Conservation (phyloP, 495 filamentous ascomycete genomes). For the Talaromyces stipitatus region DNA sequence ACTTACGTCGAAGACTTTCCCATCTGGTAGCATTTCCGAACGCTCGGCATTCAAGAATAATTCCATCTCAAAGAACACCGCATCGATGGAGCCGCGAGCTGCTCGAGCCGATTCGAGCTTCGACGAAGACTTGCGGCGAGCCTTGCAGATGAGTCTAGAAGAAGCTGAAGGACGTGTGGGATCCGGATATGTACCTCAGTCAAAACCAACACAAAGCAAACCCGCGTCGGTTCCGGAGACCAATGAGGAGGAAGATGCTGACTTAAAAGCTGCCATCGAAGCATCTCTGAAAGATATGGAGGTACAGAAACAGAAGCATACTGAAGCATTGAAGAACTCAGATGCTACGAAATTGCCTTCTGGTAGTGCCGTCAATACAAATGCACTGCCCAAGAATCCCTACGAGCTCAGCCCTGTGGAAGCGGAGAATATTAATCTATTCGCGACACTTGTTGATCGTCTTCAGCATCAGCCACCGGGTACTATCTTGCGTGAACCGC, state of each 20-base stretch:
- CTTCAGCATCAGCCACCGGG: slow-evolving; percentile 92
- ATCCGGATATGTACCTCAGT: slow-evolving; percentile 62
- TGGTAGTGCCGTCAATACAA: slow-evolving; percentile 17
- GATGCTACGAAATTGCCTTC: slow-evolving; percentile 28
- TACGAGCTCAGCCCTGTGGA: slow-evolving; percentile 93
- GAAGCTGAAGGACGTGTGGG: slow-evolving; percentile 73
- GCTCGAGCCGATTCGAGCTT: slow-evolving; percentile 81
- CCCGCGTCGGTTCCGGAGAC: slow-evolving; percentile 14
- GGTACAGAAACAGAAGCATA: slow-evolving; percentile 88
- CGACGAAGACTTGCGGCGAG: slow-evolving; percentile 89
- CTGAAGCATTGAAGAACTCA: slow-evolving; percentile 65
- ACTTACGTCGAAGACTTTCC: slow-evolving; percentile 62
- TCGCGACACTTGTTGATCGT: slow-evolving; percentile 88
- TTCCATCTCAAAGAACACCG: slow-evolving; percentile 43
- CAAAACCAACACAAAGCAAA: slow-evolving; percentile 17
- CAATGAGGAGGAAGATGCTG: slow-evolving; percentile 80
- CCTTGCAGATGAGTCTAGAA: slow-evolving; percentile 92
- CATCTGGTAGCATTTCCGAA: slow-evolving; percentile 34
- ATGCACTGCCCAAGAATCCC: slow-evolving; percentile 69
- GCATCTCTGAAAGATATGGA: slow-evolving; percentile 98
- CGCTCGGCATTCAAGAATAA: slow-evolving; percentile 42
- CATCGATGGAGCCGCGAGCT: slow-evolving; percentile 78
- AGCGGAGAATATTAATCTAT: slow-evolving; percentile 95
- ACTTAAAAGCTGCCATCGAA: slow-evolving; percentile 91
- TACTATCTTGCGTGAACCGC: slow-evolving; percentile 88